Percentiles rank a stretch among this genome's conserved stretches.
These are phyloP conservation scores for Nemania serpens DNA, from an alignment of 2,329 filamentous ascomycete species.

Conservation along the genomic window DNA sequence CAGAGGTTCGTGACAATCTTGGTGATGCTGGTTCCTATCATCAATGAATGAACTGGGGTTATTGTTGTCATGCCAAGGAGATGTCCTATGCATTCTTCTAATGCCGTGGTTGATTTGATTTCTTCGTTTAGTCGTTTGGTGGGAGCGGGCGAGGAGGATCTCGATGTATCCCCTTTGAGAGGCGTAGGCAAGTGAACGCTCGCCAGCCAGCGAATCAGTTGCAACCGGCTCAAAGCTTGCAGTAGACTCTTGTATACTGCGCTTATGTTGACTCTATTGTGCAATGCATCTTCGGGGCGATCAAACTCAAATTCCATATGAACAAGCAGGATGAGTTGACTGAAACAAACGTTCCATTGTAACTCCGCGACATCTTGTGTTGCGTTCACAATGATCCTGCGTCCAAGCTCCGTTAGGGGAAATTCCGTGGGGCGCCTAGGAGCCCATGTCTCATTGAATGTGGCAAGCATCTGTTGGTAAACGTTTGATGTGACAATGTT, in stretches of 20 bases:
- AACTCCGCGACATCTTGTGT: slow-evolving; percentile 78
- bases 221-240: slow-evolving; percentile 71
- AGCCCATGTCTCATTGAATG: slow-evolving; percentile 50
- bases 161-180: slow-evolving; percentile 48
- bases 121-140: slow-evolving; percentile 52
- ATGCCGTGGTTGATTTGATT: slow-evolving; percentile 57
- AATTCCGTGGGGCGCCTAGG: slow-evolving; percentile 38
- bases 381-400: slow-evolving; percentile 73
- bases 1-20: slow-evolving; percentile 69
- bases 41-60: slow-evolving; percentile 46
- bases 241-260: slow-evolving; percentile 72
- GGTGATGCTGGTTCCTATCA: slow-evolving; percentile 59
- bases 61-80: slow-evolving; percentile 65
- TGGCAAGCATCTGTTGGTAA: slow-evolving; percentile 58
- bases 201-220: slow-evolving; percentile 73
- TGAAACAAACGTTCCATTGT: slow-evolving; percentile 75
- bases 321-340: slow-evolving; percentile 79
- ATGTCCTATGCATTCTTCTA: slow-evolving; percentile 65
- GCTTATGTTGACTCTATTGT: slow-evolving; percentile 66
- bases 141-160: slow-evolving; percentile 39
- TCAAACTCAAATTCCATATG: slow-evolving; percentile 87
- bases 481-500: slow-evolving; percentile 60
- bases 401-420: slow-evolving; percentile 75
- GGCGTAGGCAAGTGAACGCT: slow-evolving; percentile 61
- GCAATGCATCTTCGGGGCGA: slow-evolving; percentile 68